Conservation (phyloP, 2,329 filamentous ascomycete genomes). For the Dactylellina parvicollis region DNA sequence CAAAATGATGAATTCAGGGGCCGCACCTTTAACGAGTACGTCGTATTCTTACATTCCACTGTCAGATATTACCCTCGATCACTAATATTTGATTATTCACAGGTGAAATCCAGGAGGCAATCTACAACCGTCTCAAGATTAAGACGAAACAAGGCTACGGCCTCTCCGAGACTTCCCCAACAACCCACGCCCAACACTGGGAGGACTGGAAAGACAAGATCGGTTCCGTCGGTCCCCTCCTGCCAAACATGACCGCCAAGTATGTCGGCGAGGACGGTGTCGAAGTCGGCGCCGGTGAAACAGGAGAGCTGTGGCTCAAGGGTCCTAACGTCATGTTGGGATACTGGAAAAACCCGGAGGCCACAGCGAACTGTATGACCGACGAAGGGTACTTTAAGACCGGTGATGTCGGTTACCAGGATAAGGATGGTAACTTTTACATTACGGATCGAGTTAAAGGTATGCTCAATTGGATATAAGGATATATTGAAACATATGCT, state of each 20-base stretch:
- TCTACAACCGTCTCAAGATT: slow-evolving; percentile 77
- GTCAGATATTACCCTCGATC: neutral
- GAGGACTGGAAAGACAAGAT: slow-evolving; percentile 79
- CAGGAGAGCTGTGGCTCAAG: slow-evolving; percentile 78
- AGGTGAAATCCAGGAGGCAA: slow-evolving; percentile 76
- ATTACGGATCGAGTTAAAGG: slow-evolving; percentile 84
- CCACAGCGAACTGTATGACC: slow-evolving; percentile 76
- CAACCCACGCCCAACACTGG: slow-evolving; percentile 77
- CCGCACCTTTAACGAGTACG: slow-evolving; percentile 77
- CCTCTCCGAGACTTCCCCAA: slow-evolving; percentile 84
- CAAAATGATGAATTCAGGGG: slow-evolving; percentile 86
- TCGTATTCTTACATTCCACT: neutral
- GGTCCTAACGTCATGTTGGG: slow-evolving; percentile 84
- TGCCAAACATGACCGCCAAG: slow-evolving; percentile 81
- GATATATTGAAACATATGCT: neutral
- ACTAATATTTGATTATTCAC: slow-evolving; percentile 9
- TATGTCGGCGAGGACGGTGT: slow-evolving; percentile 72
- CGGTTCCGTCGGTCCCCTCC: slow-evolving; percentile 79
- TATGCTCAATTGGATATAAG: neutral
- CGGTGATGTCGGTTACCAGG: slow-evolving; percentile 83
- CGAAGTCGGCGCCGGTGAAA: slow-evolving; percentile 72
- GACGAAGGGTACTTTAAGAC: slow-evolving; percentile 88
- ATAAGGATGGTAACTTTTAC: slow-evolving; percentile 81
- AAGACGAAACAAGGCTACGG: slow-evolving; percentile 94
- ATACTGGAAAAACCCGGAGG: slow-evolving; percentile 78